Conservation (phyloP, 2,329 filamentous ascomycete genomes). For the Colletotrichum sp. region DNA sequence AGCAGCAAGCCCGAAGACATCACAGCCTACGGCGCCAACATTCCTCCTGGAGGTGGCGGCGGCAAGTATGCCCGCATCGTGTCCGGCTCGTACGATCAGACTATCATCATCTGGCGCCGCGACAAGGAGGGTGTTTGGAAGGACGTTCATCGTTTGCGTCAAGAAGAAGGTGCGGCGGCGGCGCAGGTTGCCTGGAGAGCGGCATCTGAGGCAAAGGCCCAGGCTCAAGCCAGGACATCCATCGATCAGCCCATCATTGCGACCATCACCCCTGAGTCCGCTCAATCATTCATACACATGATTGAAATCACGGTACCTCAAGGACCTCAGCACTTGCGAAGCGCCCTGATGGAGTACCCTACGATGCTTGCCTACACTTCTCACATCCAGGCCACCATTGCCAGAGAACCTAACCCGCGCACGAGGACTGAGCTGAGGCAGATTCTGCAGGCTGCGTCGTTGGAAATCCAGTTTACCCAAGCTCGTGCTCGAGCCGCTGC, state of each 20-base stretch:
- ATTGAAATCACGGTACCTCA: constrained; percentile 59
- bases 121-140: constrained; percentile 87
- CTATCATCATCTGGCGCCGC: constrained; percentile 92
- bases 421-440: constrained; percentile 54
- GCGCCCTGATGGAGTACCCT: constrained; percentile 51
- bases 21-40: constrained; percentile 79
- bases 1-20: constrained; percentile 78
- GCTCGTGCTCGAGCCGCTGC: constrained; percentile 29
- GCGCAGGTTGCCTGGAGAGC: constrained; percentile 35
- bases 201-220: neutral
- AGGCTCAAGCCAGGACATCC: constrained; percentile 17
- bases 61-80: constrained; percentile 93
- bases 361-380: constrained; percentile 51
- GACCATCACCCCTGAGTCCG: constrained; percentile 33
- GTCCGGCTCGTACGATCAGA: constrained; percentile 95
- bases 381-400: constrained; percentile 56
- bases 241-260: constrained; percentile 34
- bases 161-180: constrained; percentile 70
- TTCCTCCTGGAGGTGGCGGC: constrained; percentile 90
- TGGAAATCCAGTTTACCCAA: constrained; percentile 51
- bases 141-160: constrained; percentile 74
- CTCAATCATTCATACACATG: constrained; percentile 50
- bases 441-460: constrained; percentile 50
- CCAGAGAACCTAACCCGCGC: constrained; percentile 53
- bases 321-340: constrained; percentile 51